These are phyloP conservation scores for Aspergillus candidus DNA, from an alignment of 2,329 filamentous ascomycete species.

Conservation along the genomic window DNA sequence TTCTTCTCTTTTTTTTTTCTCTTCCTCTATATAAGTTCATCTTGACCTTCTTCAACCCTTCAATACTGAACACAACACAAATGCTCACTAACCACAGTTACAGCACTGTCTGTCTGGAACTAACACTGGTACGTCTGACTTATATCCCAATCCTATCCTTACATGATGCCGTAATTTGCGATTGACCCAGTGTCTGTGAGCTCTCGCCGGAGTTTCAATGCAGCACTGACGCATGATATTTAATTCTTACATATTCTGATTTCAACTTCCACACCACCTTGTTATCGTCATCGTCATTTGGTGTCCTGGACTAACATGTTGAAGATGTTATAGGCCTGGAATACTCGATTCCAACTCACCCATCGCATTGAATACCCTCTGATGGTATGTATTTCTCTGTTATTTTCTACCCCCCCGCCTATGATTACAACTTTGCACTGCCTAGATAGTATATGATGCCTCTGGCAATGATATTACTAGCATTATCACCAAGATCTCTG, in stretches of 20 bases:
- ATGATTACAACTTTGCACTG: conserved; percentile 59
- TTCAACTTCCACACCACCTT: conserved; percentile 7
- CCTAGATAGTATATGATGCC: conserved; percentile 66
- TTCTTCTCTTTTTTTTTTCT: no score
- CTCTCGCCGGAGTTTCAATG: conserved; percentile 86
- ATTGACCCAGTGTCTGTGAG: conserved; percentile 81
- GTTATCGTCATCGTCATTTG: neutral
- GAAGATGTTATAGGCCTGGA: conserved; percentile 13
- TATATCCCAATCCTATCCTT: conserved; percentile 12
- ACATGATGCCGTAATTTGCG: conserved; percentile 99
- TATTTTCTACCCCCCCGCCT: conserved; percentile 23
- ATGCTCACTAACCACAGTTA: no score
- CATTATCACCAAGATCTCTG: conserved; percentile 64
- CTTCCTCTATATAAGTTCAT: no score
- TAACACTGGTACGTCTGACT: conserved; percentile 18
- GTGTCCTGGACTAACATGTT: conserved; percentile 17
- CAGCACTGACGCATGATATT: conserved; percentile 76
- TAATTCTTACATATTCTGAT: conserved; percentile 98
- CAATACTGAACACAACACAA: no score
- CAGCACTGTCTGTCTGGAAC: no score
- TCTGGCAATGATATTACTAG: conserved; percentile 50
- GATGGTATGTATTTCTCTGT: conserved; percentile 21
- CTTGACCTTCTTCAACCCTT: no score
- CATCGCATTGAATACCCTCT: neutral
- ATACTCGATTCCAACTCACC: conserved; percentile 3